These are phyloP conservation scores for Knufia petricola DNA, from an alignment of 2,329 filamentous ascomycete genomes.

Conservation along the genomic window DNA sequence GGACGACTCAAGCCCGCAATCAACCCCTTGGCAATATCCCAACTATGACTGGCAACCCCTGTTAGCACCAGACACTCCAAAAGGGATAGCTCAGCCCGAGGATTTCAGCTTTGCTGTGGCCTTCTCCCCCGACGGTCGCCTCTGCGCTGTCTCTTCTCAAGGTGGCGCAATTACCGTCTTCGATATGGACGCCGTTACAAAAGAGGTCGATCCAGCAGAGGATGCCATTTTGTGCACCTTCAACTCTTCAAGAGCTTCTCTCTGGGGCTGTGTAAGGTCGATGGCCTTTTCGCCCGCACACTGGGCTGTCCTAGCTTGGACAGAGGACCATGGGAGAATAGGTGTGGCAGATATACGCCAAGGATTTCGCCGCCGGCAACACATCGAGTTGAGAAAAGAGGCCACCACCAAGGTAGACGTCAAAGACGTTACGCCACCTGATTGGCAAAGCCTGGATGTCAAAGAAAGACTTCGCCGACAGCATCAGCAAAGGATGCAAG, in stretches of 20 bases:
- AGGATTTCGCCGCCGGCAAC: constrained; percentile 36
- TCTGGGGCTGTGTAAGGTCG: constrained; percentile 72
- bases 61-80: constrained; percentile 32
- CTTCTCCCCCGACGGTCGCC: constrained; percentile 40
- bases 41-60: constrained; percentile 35
- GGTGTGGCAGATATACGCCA: constrained; percentile 40
- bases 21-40: constrained; percentile 27
- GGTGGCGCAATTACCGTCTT: constrained; percentile 39
- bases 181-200: constrained; percentile 27
- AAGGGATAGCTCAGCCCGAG: constrained; percentile 32
- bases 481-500: constrained; percentile 17
- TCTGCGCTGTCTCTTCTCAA: constrained; percentile 43
- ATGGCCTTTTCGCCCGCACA: constrained; percentile 88
- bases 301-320: constrained; percentile 86
- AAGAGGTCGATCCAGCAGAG: constrained; percentile 24
- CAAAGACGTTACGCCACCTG: constrained; percentile 21
- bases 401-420: constrained; percentile 17
- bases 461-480: constrained; percentile 21
- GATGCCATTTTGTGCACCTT: constrained; percentile 60
- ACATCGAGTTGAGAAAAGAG: constrained; percentile 26
- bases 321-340: constrained; percentile 61
- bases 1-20: constrained; percentile 17
- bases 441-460: constrained; percentile 16
- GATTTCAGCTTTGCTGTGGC: constrained; percentile 40
- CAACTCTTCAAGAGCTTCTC: constrained; percentile 62